These are phyloP conservation scores for Kockovaella imperatae DNA, from an alignment of 768 basidiomycete genomes.

Conservation along the genomic window DNA sequence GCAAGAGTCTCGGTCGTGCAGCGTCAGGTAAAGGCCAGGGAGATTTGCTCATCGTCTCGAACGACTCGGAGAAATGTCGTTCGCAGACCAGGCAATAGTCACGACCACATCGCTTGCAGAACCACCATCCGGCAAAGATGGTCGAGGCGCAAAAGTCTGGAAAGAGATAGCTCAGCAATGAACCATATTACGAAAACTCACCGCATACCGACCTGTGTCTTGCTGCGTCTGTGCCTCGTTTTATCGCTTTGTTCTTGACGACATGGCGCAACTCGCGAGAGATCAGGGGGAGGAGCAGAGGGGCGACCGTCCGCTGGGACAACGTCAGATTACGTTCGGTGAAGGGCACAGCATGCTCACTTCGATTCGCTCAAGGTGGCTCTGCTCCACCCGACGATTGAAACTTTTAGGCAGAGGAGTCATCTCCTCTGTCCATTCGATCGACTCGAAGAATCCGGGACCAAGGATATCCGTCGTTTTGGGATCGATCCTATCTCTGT, in stretches of 20 bases:
- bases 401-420: constrained; percentile 31
- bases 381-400: constrained; percentile 17
- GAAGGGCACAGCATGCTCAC: constrained; percentile 12
- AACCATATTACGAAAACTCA: constrained; percentile 7
- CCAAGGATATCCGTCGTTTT: constrained; percentile 26
- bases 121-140: constrained; percentile 79
- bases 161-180: background rate
- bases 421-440: constrained; percentile 15
- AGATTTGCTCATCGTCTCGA: constrained; percentile 16
- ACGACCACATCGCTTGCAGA: constrained; percentile 82
- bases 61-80: constrained; percentile 54
- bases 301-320: constrained; percentile 29
- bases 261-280: constrained; percentile 35
- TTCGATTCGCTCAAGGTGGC: constrained; percentile 25
- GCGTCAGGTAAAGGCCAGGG: constrained; percentile 28
- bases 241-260: constrained; percentile 23
- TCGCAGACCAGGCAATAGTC: constrained; percentile 84
- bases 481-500: constrained; percentile 24
- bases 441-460: constrained; percentile 28
- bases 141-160: constrained; percentile 93
- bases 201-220: constrained; percentile 34
- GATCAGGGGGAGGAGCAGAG: constrained; percentile 33
- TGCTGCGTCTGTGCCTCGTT: constrained; percentile 27
- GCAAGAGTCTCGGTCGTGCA: constrained; percentile 19
- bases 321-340: background rate